Conservation (phyloP, 225 moss, liverwort and hornwort species). For the Marchantia paleacea region DNA sequence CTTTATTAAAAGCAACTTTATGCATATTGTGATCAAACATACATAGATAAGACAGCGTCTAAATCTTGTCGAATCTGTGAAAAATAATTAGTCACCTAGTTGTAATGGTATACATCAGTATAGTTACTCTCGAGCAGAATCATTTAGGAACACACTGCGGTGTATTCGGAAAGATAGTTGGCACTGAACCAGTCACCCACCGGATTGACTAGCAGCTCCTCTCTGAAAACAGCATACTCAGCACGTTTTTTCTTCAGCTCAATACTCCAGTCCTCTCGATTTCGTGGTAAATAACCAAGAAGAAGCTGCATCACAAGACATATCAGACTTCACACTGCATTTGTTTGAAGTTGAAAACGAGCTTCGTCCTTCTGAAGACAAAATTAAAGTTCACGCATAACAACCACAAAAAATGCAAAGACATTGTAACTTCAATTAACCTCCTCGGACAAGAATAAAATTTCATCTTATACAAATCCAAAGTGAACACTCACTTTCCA, state of each 20-base stretch:
- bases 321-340: background rate
- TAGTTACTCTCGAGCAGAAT: too few relatives aligned
- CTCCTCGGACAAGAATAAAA: background rate
- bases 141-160: too few relatives aligned
- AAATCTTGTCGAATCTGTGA: too few relatives aligned
- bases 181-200: slow-evolving; percentile 43
- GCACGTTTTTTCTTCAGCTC: slow-evolving; percentile 82
- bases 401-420: too few relatives aligned
- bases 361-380: background rate
- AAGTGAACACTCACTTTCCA: slow-evolving; percentile 66
- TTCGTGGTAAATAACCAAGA: slow-evolving; percentile 83
- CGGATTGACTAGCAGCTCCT: slow-evolving; percentile 92
- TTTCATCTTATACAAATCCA: background rate
- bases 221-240: slow-evolving; percentile 74
- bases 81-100: too few relatives aligned
- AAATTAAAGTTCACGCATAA: background rate
- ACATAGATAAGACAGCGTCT: too few relatives aligned
- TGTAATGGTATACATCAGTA: too few relatives aligned
- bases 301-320: slow-evolving; percentile 51
- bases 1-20: too few relatives aligned
- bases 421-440: too few relatives aligned
- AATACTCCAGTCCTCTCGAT: slow-evolving; percentile 81
- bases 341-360: background rate
- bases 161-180: background rate
- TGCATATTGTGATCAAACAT: too few relatives aligned